Base-by-base conservation (phyloP, 805 yeast species). In the Yarrowia sp. region DNA sequence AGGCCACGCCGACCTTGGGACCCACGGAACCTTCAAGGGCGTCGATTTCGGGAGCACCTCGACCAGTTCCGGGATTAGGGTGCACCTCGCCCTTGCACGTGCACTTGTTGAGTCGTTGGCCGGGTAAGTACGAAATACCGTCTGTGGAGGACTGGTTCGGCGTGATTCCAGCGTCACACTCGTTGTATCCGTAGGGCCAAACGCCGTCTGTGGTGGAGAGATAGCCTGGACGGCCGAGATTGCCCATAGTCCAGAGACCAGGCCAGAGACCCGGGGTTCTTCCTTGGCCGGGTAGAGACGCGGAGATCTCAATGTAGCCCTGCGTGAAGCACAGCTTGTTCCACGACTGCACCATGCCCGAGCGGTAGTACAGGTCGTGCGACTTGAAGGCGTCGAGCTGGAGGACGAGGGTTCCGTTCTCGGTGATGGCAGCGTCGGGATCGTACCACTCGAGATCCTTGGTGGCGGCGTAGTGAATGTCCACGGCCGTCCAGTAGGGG, bases 21-120 rank as follows among this genome's bases (percentile, higher is more conserved):
- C 72, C 77, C 1, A 86, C 78, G 67, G 90, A 91, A 66, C 87
- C 97, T 81, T 93, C 98, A 59, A 93, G 72, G 46, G 86, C 84
- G 83, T 93, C 98, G 68, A 93, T 90, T 79, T 91, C 97, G 9
- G 97, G 97, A 0, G 97, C 96, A 60, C 97, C 97, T 73, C 98
- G 84, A 13, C 97, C 97, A 1, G 76, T 73, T 55, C 97, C 97
- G 21, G 77, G 81, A 71, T 86, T 91, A 49, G 98, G 98, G 72
- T 92, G 97, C 59, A 86, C 90, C 68, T 84, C 90, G 27, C 86
- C 90, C 24, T 79, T 76, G 76, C 97, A 92, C 0, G 93, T 86
- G 76, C 98, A 92, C 13, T 80, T 73, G 71, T 79, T 84, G 65
- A 92, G 78, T 66, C 81, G 81, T 74, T 92, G 97, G 29, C 97